Evolutionary conservation across 2,329 filamentous ascomycete species (phyloP), one percentile per base, ranked within the genome.

Genomic region (Ascochyta clinopodiicola): DNA sequence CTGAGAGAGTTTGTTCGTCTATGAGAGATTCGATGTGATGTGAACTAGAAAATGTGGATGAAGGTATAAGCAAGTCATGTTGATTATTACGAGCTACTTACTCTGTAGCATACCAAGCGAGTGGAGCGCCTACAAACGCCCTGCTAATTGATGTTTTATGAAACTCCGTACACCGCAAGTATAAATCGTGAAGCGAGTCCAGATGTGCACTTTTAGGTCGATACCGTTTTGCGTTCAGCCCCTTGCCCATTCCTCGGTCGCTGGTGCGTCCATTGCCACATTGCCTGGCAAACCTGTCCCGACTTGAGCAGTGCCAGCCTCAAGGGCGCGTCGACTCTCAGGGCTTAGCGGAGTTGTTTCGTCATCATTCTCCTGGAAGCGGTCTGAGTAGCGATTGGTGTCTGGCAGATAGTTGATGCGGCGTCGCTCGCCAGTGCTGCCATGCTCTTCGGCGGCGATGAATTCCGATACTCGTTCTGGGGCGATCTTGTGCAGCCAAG

Each of bases 401-500:
- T 63, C 62, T n/a, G 71, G 64, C n/a, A 67, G 40, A 21, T 71
- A 73, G 34, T 68, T 68, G 44, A 72, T 73, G 6, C 67, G 68
- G 34, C 64, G 58, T 47, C 61, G 65, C 15, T 62, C 47, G 29
- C 57, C 61, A 17, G 55, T 57, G 6, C 56, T 56, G 40, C 66
- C 67, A 22, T 69, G 56, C 44, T 68, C 59, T 36, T 71, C 70
- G 39, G 69, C 70, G 15, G 68, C 66, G 29, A 75, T 62, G 42
- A 74, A 56, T 51, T 67, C 65, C 25, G 70, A 74, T 27, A 75
- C 51, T n/a, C 68, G 65, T 7, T 68, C 69, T 3, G 72, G 72
- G 2, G 67, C 63, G 9, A 73, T 48, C 12, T 59, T 57, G 48
- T 72, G 70, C 2, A 74, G 64, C 71, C 69, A 72, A 1, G 71